Evolutionary conservation across 345 rosid species (phyloP).

Genomic region (Pelargonium nanum): DNA sequence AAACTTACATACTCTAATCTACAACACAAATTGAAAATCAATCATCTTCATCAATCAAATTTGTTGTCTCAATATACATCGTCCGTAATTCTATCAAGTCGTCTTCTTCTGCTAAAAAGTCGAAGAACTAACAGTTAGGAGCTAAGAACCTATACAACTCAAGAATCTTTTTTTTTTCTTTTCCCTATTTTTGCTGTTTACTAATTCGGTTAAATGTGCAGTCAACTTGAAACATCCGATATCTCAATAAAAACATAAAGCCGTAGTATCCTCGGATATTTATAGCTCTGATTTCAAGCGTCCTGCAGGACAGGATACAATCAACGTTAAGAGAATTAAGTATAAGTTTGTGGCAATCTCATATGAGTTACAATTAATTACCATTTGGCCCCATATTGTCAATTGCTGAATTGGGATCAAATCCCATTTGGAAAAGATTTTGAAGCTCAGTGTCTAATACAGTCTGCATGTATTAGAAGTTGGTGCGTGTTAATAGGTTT

Average conservation of each 20-base stretch:
- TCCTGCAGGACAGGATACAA: conserved; percentile 22
- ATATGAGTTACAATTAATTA: conserved; percentile 17
- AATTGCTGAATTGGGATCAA: conserved; percentile 46
- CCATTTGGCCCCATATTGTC: conserved; percentile 53
- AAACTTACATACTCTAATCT: no score
- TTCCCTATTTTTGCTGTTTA: conserved; percentile 3
- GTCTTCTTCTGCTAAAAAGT: conserved; percentile 43
- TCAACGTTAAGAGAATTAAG: background rate
- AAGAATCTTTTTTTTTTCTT: conserved; percentile 3
- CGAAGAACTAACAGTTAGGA: conserved; percentile 37
- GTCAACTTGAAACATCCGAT: conserved; percentile 24
- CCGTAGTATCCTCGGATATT: conserved; percentile 14
- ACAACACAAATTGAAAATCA: background rate
- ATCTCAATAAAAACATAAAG: conserved; percentile 16
- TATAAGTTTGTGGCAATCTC: background rate
- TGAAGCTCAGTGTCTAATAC: conserved; percentile 56
- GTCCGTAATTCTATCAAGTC: conserved; percentile 19
- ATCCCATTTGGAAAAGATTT: conserved; percentile 67
- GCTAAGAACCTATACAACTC: conserved; percentile 46
- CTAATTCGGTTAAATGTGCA: conserved; percentile 17
- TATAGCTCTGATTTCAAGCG: conserved; percentile 61
- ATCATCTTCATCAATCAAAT: background rate
- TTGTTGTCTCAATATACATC: background rate
- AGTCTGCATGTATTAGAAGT: conserved; percentile 20
- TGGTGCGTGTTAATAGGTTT: conserved; percentile 4